Conservation (phyloP, 2,329 filamentous ascomycete genomes). For the Ophiostoma piceae region DNA sequence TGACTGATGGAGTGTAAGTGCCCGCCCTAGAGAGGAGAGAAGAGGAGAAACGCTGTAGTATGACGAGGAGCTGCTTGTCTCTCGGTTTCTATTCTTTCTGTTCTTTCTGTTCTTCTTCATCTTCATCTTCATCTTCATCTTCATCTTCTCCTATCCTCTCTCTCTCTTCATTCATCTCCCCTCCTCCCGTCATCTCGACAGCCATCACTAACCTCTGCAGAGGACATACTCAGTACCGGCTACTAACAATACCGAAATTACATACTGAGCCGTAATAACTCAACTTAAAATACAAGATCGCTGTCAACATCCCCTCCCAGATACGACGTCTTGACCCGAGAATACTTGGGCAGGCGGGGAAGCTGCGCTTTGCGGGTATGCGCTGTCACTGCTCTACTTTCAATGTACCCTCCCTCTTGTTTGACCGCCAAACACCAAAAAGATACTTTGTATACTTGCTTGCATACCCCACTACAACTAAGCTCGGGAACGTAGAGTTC, state of each 20-base stretch:
- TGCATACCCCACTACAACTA: neutral
- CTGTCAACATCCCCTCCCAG: neutral
- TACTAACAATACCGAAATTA: neutral
- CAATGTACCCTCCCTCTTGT: conserved; percentile 4
- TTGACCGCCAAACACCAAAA: neutral
- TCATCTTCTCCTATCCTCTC: too few relatives aligned
- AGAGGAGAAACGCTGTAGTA: neutral
- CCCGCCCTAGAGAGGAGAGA: neutral
- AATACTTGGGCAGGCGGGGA: conserved; percentile 22
- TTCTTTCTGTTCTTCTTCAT: neutral
- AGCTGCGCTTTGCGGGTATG: conserved; percentile 8
- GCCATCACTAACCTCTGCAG: neutral
- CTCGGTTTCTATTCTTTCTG: neutral
- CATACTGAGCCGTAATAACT: neutral
- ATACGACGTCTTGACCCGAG: conserved; percentile 19
- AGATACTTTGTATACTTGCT: conserved; percentile 9
- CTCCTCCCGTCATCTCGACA: neutral
- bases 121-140: too few relatives aligned
- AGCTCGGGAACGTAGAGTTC: conserved; percentile 3
- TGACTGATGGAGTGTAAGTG: conserved; percentile 9
- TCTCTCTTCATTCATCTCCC: neutral
- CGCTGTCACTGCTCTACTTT: conserved; percentile 7
- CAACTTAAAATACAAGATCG: neutral
- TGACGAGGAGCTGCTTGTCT: neutral
- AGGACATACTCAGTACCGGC: too few relatives aligned